Conservation (phyloP, 495 filamentous ascomycete species). For the Hyaloscypha variabilis region DNA sequence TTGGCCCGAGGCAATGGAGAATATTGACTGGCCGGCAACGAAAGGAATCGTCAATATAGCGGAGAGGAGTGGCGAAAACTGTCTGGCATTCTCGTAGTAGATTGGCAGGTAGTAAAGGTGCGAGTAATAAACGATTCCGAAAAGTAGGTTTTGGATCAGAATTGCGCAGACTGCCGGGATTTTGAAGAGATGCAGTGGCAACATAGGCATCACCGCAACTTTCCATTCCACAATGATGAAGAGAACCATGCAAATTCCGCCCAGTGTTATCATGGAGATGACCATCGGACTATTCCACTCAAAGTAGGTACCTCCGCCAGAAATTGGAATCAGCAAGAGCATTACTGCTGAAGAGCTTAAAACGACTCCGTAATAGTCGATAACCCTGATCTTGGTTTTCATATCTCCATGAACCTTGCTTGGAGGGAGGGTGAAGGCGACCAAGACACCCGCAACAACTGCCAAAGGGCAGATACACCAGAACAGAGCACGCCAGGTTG, state of each 20-base stretch:
- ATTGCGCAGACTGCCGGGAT: constrained; percentile 54
- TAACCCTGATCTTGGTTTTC: constrained; percentile 49
- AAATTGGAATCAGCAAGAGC: constrained; percentile 63
- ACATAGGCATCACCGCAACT: constrained; percentile 59
- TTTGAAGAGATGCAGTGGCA: constrained; percentile 55
- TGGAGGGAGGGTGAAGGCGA: constrained; percentile 41
- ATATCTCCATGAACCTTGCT: constrained; percentile 36
- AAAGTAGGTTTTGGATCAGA: constrained; percentile 61
- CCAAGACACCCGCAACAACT: constrained; percentile 30
- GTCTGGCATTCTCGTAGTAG: constrained; percentile 47
- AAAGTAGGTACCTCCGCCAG: constrained; percentile 63
- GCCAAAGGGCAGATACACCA: constrained; percentile 32
- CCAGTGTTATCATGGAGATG: constrained; percentile 62
- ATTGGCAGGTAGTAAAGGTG: constrained; percentile 53
- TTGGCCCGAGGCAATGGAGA: constrained; percentile 56
- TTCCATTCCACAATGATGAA: constrained; percentile 63
- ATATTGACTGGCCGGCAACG: constrained; percentile 52
- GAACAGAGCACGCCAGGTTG: constrained; percentile 33
- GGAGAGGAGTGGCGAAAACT: constrained; percentile 37
- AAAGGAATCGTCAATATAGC: constrained; percentile 55
- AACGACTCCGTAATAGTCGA: constrained; percentile 58
- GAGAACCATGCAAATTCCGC: constrained; percentile 43
- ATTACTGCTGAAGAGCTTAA: constrained; percentile 55
- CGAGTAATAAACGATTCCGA: constrained; percentile 61
- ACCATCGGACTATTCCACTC: constrained; percentile 62